Evolutionary conservation across 1,284 basidiomycete genomes (phyloP).

Genomic region (Schizophyllum commune): DNA sequence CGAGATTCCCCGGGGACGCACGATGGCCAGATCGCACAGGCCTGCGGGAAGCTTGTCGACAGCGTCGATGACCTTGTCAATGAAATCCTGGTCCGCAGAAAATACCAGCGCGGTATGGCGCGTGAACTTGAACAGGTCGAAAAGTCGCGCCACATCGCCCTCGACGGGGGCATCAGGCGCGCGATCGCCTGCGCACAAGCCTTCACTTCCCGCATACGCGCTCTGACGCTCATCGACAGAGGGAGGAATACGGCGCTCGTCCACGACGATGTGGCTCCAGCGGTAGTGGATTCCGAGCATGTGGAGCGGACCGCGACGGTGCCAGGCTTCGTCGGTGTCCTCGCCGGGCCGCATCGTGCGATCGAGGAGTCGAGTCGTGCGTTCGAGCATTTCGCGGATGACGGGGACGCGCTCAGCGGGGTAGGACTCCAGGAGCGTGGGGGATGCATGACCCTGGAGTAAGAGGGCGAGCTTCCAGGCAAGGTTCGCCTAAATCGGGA

Average conservation of each 20-base stretch:
- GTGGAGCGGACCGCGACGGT: background rate
- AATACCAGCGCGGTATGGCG: background rate
- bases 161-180: background rate
- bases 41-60: background rate
- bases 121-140: background rate
- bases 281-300: constrained; percentile 1
- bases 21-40: background rate
- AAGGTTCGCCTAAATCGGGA: constrained; percentile 5
- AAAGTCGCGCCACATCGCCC: background rate
- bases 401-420: constrained; percentile 7
- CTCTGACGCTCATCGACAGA: background rate
- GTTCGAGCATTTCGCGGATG: constrained; percentile 6
- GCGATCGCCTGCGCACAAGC: background rate
- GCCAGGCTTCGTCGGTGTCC: constrained; percentile 16
- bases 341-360: constrained; percentile 17
- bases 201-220: background rate
- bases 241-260: background rate
- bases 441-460: background rate
- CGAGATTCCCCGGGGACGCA: background rate
- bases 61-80: background rate
- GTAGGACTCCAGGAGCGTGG: constrained; percentile 1
- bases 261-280: constrained; percentile 1
- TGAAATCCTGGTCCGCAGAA: background rate
- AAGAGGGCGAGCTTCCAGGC: constrained; percentile 9
- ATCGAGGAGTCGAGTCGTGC: constrained; percentile 1